Base-by-base conservation (phyloP, 1,284 basidiomycete species). In the Rhizoctonia solani region DNA sequence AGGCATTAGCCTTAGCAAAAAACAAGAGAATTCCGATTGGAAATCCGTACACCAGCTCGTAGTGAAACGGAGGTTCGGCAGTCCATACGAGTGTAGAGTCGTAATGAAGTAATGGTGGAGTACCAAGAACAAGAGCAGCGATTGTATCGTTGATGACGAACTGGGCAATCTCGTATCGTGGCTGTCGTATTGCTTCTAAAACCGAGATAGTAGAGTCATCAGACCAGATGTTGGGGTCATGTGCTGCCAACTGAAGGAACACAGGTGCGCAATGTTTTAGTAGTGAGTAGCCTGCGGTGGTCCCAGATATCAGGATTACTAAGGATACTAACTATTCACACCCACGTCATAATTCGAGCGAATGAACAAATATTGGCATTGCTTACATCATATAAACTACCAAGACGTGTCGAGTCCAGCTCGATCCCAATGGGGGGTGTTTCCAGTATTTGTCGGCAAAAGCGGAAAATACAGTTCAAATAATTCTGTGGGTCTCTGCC, bases 71-170 rank as follows among this genome's bases (percentile, higher is more conserved):
- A 8, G 9, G 9, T 39, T 39, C 37, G 16, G 9, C 16, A 3
- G 14, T 29, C 46, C 46, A 44, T 13, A 23, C 27, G 21, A 47
- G 21, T 23, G 23, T 32, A 13, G 56, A 32, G 16, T 59, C 56
- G 56, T 59, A 59, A 16, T 47, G 23, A 9, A 59, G 13, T 8
- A 59, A 19, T 11, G 56, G 56, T 3, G 56, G 37, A 9, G 23
- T 34, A n/a, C 56, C 56, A 19, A 59, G 30, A 14, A 44, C 56
- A n/a, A 41, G 21, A 13, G 56, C 41, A 16, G 42, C 16, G 4
- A 59, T 29, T 9, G 56, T 59, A 30, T 59, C 56, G 39, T 29
- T 21, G 8, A 59, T 16, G 5, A 59, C 32, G 29, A 59, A 59
- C 8, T 46, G 27, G 14, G 29, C 42, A 4, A 59, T 34, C 8